These are phyloP conservation scores for Populus simonii DNA, from an alignment of 345 rosid genomes.

Conservation along the genomic window DNA sequence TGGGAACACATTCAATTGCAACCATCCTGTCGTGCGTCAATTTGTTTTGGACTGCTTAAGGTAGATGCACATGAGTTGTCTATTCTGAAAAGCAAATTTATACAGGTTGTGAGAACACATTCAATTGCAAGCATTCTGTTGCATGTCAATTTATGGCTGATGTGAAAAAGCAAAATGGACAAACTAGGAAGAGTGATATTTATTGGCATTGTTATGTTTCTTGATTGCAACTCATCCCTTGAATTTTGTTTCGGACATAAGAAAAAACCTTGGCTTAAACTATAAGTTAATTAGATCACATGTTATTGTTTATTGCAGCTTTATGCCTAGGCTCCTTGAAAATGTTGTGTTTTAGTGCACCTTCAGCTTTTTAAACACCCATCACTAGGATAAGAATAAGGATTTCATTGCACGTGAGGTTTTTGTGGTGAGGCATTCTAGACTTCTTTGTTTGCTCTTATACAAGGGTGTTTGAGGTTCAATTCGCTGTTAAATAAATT, in stretches of 20 bases:
- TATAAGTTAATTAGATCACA: background rate
- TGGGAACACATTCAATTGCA: constrained; percentile 97
- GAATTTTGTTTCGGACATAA: background rate
- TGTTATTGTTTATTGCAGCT: background rate
- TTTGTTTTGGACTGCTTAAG: constrained; percentile 86
- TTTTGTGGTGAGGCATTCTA: background rate
- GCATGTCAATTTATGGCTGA: background rate
- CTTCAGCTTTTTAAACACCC: background rate
- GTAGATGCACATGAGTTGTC: constrained; percentile 33
- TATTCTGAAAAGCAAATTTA: background rate
- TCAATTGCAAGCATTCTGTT: too few relatives aligned
- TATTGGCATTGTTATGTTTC: background rate
- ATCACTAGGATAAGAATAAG: background rate
- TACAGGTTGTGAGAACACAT: too few relatives aligned
- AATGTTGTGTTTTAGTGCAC: background rate
- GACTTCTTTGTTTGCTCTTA: background rate
- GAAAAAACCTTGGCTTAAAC: background rate
- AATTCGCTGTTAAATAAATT: background rate
- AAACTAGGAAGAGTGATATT: background rate
- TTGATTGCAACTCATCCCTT: background rate
- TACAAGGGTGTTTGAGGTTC: background rate
- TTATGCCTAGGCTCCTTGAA: background rate
- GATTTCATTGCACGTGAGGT: background rate
- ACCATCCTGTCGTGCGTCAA: constrained; percentile 93
- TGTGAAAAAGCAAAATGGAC: background rate